Conservation (phyloP, 305 asterid genomes). For the Fraxinus floribunda region DNA sequence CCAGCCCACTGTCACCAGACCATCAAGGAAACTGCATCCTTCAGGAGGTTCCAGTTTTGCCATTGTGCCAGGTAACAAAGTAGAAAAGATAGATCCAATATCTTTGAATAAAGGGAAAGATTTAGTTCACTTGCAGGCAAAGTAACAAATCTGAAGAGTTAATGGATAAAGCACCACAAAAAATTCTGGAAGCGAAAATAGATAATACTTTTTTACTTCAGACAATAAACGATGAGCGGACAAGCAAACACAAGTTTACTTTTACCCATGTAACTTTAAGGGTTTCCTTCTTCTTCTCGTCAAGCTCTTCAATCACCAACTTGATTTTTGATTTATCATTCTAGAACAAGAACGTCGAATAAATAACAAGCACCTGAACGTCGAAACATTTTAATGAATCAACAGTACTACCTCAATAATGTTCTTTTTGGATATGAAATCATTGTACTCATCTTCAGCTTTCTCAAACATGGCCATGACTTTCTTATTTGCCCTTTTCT, state of each 20-base stretch:
- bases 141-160: neutral
- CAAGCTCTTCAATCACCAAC: constrained; percentile 34
- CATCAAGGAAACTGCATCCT: constrained; percentile 88
- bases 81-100: constrained; percentile 94
- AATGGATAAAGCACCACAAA: neutral
- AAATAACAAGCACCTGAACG: too few relatives aligned
- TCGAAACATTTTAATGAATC: too few relatives aligned
- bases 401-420: too few relatives aligned
- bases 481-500: too few relatives aligned
- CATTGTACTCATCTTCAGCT: too few relatives aligned
- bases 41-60: constrained; percentile 92
- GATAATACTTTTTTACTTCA: neutral
- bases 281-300: constrained; percentile 96
- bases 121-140: constrained; percentile 6
- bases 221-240: neutral
- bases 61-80: constrained; percentile 94
- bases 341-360: too few relatives aligned
- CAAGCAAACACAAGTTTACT: neutral
- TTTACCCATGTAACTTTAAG: constrained; percentile 49
- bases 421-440: too few relatives aligned
- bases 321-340: too few relatives aligned
- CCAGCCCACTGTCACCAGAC: too few relatives aligned
- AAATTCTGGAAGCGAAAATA: neutral
- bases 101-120: constrained; percentile 55
- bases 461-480: too few relatives aligned